Percentiles rank a stretch among this genome's conserved stretches.
phyloP scores from a whole-genome alignment of 768 basidiomycete species.

The Lactifluus rugatus region DNA sequence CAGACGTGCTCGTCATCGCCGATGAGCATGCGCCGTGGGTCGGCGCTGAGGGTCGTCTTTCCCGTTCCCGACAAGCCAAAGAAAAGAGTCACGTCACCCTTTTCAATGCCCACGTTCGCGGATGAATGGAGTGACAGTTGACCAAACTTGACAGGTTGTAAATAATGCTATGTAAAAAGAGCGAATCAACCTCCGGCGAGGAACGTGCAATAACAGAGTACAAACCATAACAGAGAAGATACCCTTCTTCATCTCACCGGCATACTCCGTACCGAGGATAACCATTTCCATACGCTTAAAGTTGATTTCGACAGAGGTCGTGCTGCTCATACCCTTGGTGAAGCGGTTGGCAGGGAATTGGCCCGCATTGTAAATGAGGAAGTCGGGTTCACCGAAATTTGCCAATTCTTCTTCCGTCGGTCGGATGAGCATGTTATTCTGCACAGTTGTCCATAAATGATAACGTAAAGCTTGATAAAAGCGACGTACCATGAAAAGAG shows the following conservation, averaged over 20 bases:
- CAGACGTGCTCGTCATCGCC: slow-evolving; percentile 99
- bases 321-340: slow-evolving; percentile 99
- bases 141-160: slow-evolving; percentile 97
- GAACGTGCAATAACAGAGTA: neutral
- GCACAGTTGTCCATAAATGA: slow-evolving; percentile 8
- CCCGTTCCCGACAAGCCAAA: slow-evolving; percentile 98
- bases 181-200: slow-evolving; percentile 11
- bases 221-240: slow-evolving; percentile 95
- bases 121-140: slow-evolving; percentile 97
- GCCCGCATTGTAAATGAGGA: slow-evolving; percentile 99
- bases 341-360: slow-evolving; percentile 99
- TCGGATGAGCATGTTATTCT: slow-evolving; percentile 99
- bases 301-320: slow-evolving; percentile 98
- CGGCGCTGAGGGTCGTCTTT: slow-evolving; percentile 97
- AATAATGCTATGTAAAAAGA: slow-evolving; percentile 60
- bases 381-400: slow-evolving; percentile 95
- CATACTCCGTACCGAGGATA: slow-evolving; percentile 96
- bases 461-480: neutral
- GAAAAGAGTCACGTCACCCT: slow-evolving; percentile 93
- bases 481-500: slow-evolving; percentile 85
- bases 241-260: slow-evolving; percentile 99
- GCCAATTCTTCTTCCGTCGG: slow-evolving; percentile 91
- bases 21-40: slow-evolving; percentile 86
- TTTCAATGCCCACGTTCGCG: slow-evolving; percentile 86
- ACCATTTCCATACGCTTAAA: slow-evolving; percentile 99